Evolutionary conservation across 1,284 basidiomycete species (phyloP), one percentile per base, ranked within the genome.

Genomic region (Rhodotorula sp.): DNA sequence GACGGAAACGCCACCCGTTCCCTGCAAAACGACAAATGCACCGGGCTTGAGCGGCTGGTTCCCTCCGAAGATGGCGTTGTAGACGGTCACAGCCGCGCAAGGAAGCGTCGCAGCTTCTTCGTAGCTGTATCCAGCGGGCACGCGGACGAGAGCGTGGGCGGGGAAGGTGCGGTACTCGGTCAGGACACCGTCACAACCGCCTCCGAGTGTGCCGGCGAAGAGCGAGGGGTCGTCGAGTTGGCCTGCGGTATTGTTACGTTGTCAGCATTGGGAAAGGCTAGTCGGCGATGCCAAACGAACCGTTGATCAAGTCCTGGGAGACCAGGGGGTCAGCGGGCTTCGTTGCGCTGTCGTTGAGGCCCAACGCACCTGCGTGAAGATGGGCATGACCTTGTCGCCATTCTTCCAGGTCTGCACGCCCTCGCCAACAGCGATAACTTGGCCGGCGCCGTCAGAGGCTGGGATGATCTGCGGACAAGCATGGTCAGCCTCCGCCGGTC

Each of bases 1-100:
- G 29, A 83, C 75, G 9, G 80, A 81, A 20, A 83, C 82, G n/a
- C 82, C 82, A 24, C 82, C 82, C 3, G 82, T 83, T 0, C 82
- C 82, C 27, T 81, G 76, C 13, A 80, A 79, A 19, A 83, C 74
- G 10, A 82, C 81, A 0, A 81, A 81, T 67, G 81, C 75, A 17
- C 82, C 82, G 0, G 82, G 74, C 65, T 78, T 76, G 39, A 83
- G 39, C 27, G 60, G 60, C 13, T 44, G 36, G 27, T 19, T 10
- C 20, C 60, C 60, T n/a, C 36, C 79, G 70, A 78, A 82, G 27
- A 61, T 36, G 24, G 60, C 60, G 29, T 61, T 61, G 60, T 61
- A 61, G 9, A 53, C 60, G 2, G 60, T 61, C 10, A 53, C 51
- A 13, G 60, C 49, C 20, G 60, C 60, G 39, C 60, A 61, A 22